phyloP scores from a whole-genome alignment of 1,284 basidiomycete species.

The Sporisorium scitamineum region DNA sequence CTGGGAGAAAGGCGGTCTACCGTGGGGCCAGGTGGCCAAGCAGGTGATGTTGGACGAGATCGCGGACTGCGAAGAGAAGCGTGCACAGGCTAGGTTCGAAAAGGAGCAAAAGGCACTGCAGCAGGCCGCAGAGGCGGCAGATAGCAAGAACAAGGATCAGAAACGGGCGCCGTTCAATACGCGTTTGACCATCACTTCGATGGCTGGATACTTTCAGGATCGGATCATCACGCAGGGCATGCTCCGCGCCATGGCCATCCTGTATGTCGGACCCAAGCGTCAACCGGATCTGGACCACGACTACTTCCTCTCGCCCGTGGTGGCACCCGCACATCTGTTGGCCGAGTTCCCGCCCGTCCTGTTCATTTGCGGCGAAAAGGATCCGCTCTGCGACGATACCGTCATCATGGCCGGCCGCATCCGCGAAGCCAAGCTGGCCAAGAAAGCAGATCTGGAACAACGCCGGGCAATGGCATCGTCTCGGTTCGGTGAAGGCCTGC shows the following conservation, averaged over 20 bases:
- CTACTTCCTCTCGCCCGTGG: conserved; percentile 93
- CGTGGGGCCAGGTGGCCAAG: conserved; percentile 41
- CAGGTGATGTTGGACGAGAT: conserved; percentile 35
- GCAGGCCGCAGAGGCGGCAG: conserved; percentile 46
- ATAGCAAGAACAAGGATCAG: conserved; percentile 36
- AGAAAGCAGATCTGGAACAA: conserved; percentile 73
- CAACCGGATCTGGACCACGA: conserved; percentile 94
- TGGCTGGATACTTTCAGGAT: conserved; percentile 76
- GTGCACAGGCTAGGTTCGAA: conserved; percentile 34
- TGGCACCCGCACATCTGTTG: conserved; percentile 84
- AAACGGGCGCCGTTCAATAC: conserved; percentile 75
- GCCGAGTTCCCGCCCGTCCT: conserved; percentile 89
- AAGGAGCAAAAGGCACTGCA: conserved; percentile 45
- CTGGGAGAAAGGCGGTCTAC: conserved; percentile 42
- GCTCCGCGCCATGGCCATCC: conserved; percentile 97
- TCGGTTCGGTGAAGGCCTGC: conserved; percentile 71
- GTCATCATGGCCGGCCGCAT: conserved; percentile 93
- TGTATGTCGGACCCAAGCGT: conserved; percentile 91
- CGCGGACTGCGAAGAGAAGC: conserved; percentile 36
- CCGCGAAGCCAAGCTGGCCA: conserved; percentile 84
- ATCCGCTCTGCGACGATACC: conserved; percentile 80
- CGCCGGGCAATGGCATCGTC: conserved; percentile 65
- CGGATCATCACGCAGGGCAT: conserved; percentile 63
- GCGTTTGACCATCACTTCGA: conserved; percentile 92
- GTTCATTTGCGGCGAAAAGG: conserved; percentile 82